Evolutionary conservation across 2,329 filamentous ascomycete genomes (phyloP).

Genomic region (Talaromyces sp.): DNA sequence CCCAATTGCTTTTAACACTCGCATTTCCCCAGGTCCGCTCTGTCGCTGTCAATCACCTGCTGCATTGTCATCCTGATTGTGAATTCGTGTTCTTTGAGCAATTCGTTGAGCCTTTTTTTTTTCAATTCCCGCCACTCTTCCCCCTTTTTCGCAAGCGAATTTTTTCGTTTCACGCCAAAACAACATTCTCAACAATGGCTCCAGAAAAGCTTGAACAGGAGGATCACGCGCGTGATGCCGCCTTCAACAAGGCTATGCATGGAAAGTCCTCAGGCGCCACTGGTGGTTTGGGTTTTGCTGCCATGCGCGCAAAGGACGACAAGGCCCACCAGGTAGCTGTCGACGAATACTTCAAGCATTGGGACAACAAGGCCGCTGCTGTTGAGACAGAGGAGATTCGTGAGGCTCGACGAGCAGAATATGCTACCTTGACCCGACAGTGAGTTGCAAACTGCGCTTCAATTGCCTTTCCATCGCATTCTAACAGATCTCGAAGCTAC

Average conservation of each 20-base stretch:
- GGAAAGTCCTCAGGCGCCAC: constrained; percentile 60
- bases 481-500: constrained; percentile 55
- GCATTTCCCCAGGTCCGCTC: neutral
- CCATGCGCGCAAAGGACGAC: constrained; percentile 80
- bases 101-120: constrained; percentile 12
- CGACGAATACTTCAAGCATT: constrained; percentile 94
- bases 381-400: constrained; percentile 79
- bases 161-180: neutral
- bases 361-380: constrained; percentile 75
- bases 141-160: constrained; percentile 3
- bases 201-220: constrained; percentile 66
- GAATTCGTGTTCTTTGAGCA: neutral
- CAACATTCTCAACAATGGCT: constrained; percentile 40
- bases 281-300: constrained; percentile 71
- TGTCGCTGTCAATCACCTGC: neutral
- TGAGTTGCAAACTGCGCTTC: constrained; percentile 44
- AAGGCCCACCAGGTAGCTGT: constrained; percentile 74
- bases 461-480: neutral
- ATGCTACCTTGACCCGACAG: constrained; percentile 90
- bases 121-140: neutral
- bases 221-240: constrained; percentile 79
- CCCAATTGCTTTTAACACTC: neutral
- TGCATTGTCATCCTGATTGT: neutral
- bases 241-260: constrained; percentile 86
- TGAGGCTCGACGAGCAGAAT: constrained; percentile 76